Evolutionary conservation across 768 basidiomycete species (phyloP), one percentile per base, ranked within the genome.

Genomic region (Rhodosporidiobolus sp.): DNA sequence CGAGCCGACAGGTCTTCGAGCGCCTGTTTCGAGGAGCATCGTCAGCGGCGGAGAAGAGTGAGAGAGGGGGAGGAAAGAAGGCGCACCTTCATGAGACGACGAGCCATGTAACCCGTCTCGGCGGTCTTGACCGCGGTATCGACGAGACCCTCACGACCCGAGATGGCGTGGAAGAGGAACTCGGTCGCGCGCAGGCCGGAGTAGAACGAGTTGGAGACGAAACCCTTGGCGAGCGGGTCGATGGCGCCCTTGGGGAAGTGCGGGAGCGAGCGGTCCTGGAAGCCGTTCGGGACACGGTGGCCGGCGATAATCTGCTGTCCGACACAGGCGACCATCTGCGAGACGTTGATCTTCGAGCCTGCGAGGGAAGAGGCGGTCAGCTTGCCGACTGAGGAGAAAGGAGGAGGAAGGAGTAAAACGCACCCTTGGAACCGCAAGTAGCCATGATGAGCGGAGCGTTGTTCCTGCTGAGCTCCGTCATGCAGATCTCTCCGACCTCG

Each of bases 61-160:
- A 12, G n/a, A 62, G 49, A 20, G 3, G 34, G 22, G 3, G 24
- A 4, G 11, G 20, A 53, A 48, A 26, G 46, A 28, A 19, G 14
- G 14, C 68, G 30, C 65, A 80, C 82, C 81, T 99, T 99, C 96
- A 99, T 98, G 72, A 99, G 82, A 67, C 96, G 91, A 61, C 96
- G 88, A 79, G 95, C 93, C 95, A 99, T 99, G 83, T 99, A 99
- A 53, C 96, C 96, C 2, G 96, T 99, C 82, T 99, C 96, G 22
- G 96, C 96, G 0, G 96, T 99, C 83, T 99, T 99, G 82, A 99
- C 96, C 34, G 96, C 96, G 0, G 96, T 99, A 83, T 99, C 96
- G 78, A 99, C 95, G 63, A 99, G 83, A 82, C 96, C 96, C 83
- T 98, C 96, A 78, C 96, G 89, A 69, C 96, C 96, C 22, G 94